Conservation (phyloP, 1,284 basidiomycete species). For the Moesziomyces antarcticus region DNA sequence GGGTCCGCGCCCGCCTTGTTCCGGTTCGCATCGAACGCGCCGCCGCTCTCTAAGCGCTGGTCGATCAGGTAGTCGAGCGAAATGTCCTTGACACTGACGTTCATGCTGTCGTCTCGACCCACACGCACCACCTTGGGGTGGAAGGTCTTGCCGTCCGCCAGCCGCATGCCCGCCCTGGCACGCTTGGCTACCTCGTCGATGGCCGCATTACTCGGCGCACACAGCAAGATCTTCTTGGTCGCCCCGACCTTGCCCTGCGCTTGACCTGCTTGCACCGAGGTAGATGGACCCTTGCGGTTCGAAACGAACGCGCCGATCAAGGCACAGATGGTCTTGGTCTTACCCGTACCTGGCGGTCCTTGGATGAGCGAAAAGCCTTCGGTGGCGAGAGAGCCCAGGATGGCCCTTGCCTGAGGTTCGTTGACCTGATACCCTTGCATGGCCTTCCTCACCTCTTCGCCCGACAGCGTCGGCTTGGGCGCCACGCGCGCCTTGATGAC, state of each 20-base stretch:
- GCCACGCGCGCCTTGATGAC: constrained; percentile 77
- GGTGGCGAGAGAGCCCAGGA: constrained; percentile 78
- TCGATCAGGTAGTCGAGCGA: constrained; percentile 75
- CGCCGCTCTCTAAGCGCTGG: constrained; percentile 27
- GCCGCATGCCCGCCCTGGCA: constrained; percentile 80
- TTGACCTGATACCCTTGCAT: constrained; percentile 84
- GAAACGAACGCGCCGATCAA: constrained; percentile 87
- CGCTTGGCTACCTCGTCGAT: constrained; percentile 95
- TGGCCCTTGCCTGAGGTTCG: constrained; percentile 92
- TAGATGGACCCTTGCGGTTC: constrained; percentile 47
- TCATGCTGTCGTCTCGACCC: constrained; percentile 83
- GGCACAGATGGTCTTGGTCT: constrained; percentile 97
- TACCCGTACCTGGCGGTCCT: constrained; percentile 98
- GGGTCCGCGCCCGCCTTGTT: constrained; percentile 26
- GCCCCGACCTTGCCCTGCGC: constrained; percentile 29
- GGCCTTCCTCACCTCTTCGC: constrained; percentile 71
- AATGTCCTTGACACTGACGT: constrained; percentile 84
- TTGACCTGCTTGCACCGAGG: constrained; percentile 35
- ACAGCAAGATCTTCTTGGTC: constrained; percentile 83
- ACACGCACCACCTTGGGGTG: constrained; percentile 87
- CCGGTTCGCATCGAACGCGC: constrained; percentile 19
- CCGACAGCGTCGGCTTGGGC: constrained; percentile 71
- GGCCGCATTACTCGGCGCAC: constrained; percentile 97
- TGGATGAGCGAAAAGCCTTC: constrained; percentile 92
- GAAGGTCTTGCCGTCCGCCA: constrained; percentile 73